Evolutionary conservation across 2,329 filamentous ascomycete species (phyloP), one percentile per base, ranked within the genome.

Genomic region (Rhytidhysteron rufulum): DNA sequence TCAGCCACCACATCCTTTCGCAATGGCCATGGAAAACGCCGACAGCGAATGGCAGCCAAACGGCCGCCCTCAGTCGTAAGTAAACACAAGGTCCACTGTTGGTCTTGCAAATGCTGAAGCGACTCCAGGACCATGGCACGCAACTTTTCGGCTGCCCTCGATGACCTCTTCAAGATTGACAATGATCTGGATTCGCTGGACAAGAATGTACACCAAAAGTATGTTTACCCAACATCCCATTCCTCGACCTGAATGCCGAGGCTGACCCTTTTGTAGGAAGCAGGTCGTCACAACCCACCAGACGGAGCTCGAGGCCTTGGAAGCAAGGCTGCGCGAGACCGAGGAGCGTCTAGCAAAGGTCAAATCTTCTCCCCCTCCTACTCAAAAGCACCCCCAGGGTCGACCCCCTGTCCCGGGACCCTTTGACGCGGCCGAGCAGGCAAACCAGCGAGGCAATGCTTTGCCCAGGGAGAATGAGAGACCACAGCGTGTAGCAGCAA

Each of bases 101-200:
- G n/a, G n/a, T n/a, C n/a, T n/a, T n/a, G n/a, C n/a, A n/a, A n/a
- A n/a, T n/a, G n/a, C n/a, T n/a, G n/a, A n/a, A n/a, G n/a, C n/a
- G n/a, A 60, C 52, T 42, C 34, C 67, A 95, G 90, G 49, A 93
- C 87, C 45, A 82, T 95, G 67, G 90, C 89, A 39, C 85, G 82
- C 55, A 88, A 85, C 61, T 95, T 96, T 70, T 91, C 88, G 44
- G 75, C 82, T 32, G 87, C 91, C 63, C 75, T 96, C 45, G 86
- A 91, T 73, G 85, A 88, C 62, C 85, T 94, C 54, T 96, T 96
- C 73, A 85, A 86, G 58, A 83, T 96, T 60, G 87, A 93, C 54
- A 85, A 82, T 66, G 84, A 83, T 53, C 66, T 93, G 43, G 80
- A 84, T 57, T 78, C 85, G 47, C 76, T 95, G 25, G 80, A 86